Percentiles rank a stretch among this genome's conserved stretches.
Evolutionary conservation across 2,329 filamentous ascomycete genomes (phyloP).

Genomic region (Verticillium longisporum): DNA sequence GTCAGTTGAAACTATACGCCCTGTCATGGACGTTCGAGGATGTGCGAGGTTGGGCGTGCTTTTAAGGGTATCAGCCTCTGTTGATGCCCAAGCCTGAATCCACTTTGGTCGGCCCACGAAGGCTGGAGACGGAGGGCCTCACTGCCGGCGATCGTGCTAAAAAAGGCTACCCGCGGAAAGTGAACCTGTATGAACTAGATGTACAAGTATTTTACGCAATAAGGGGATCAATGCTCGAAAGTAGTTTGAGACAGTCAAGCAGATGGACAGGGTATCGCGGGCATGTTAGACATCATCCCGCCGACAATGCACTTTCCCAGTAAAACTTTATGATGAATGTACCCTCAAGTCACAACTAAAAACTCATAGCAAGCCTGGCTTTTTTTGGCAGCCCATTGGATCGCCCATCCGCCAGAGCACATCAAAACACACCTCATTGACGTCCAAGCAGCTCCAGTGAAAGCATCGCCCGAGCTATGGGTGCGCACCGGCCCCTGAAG

Average conservation of each 20-base stretch:
- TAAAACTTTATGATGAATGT: not conserved
- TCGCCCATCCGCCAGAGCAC: not conserved
- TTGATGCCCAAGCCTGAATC: not conserved
- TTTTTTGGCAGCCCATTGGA: not conserved
- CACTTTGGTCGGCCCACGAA: not conserved
- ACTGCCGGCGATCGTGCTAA: not conserved
- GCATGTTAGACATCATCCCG: not conserved
- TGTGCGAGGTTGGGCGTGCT: not conserved
- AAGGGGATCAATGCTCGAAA: not conserved
- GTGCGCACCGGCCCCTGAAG: not conserved
- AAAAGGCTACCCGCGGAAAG: not conserved
- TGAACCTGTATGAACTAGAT: not conserved
- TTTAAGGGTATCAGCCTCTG: not conserved
- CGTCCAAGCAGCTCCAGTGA: not conserved
- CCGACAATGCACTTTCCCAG: not conserved
- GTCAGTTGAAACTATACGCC: not conserved
- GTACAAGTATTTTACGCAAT: not conserved
- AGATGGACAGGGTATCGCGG: not conserved
- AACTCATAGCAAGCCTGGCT: no score
- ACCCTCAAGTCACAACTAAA: no score
- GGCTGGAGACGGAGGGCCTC: not conserved
- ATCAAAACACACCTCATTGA: not conserved
- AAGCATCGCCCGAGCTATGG: not conserved
- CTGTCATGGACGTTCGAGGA: not conserved
- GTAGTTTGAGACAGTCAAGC: not conserved